Conservation (phyloP, 768 basidiomycete species). For the Boletus vermiculosoides region DNA sequence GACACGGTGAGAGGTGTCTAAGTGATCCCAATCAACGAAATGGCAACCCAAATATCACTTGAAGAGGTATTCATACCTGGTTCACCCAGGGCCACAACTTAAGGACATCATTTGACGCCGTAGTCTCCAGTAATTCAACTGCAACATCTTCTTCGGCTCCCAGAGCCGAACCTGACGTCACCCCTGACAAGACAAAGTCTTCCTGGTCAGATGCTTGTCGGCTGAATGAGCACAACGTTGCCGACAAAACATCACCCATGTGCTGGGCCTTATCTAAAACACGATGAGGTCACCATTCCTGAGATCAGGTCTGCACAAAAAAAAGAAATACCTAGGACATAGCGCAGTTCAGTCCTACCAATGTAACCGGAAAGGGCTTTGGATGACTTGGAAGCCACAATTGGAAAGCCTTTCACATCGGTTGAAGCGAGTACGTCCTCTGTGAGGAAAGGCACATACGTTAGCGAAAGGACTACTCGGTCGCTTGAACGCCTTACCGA, state of each 20-base stretch:
- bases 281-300: background rate
- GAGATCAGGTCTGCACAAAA: background rate
- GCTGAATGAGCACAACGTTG: conserved; percentile 74
- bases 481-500: conserved; percentile 56
- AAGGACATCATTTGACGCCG: conserved; percentile 54
- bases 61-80: conserved; percentile 51
- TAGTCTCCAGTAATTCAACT: conserved; percentile 60
- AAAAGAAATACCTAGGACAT: conserved; percentile 70
- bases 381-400: conserved; percentile 63
- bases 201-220: conserved; percentile 49
- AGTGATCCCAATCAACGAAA: background rate
- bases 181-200: conserved; percentile 44
- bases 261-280: conserved; percentile 68
- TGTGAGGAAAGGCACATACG: conserved; percentile 27
- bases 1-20: conserved; percentile 95
- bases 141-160: conserved; percentile 69
- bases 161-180: conserved; percentile 47
- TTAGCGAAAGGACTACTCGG: conserved; percentile 2
- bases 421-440: conserved; percentile 72
- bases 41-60: background rate
- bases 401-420: conserved; percentile 87
- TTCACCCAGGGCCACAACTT: conserved; percentile 92
- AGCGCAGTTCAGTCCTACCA: conserved; percentile 77
- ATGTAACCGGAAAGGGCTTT: conserved; percentile 82
- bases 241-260: conserved; percentile 54